Conservation (phyloP, 176 grass and related monocot species). For the Aechmea fasciata region DNA sequence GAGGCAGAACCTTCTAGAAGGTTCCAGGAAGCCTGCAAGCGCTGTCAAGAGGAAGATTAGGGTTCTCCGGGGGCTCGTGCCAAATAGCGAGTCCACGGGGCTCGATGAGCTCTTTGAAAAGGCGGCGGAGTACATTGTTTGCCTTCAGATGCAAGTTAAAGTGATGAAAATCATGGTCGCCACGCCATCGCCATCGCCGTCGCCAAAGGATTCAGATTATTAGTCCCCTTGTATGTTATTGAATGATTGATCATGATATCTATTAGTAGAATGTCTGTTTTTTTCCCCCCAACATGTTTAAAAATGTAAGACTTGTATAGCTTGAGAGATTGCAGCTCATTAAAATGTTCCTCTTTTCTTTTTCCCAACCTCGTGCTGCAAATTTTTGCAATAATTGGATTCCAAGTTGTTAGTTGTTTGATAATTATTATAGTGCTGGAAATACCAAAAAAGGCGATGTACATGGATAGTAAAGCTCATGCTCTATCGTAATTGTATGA, state of each 20-base stretch:
- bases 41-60: slow-evolving; percentile 3
- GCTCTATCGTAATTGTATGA: too few species aligned
- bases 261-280: neutral
- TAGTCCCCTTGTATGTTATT: neutral
- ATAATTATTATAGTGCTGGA: too few species aligned
- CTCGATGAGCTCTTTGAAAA: neutral
- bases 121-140: neutral
- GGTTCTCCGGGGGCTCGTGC: neutral
- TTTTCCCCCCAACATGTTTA: neutral
- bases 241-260: too few species aligned
- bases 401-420: too few species aligned
- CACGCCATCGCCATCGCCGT: neutral
- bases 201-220: neutral
- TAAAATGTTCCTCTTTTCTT: too few species aligned
- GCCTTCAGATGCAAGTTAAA: neutral
- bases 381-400: too few species aligned
- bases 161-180: neutral
- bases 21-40: neutral
- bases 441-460: too few species aligned
- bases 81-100: neutral
- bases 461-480: too few species aligned
- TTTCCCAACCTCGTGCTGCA: too few species aligned
- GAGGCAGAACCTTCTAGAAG: neutral
- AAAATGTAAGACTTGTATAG: neutral
- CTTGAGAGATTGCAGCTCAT: too few species aligned